Percentiles rank a stretch among this genome's conserved stretches.
Conservation (phyloP, 441 rosid species). For the Aleurites moluccanus region DNA sequence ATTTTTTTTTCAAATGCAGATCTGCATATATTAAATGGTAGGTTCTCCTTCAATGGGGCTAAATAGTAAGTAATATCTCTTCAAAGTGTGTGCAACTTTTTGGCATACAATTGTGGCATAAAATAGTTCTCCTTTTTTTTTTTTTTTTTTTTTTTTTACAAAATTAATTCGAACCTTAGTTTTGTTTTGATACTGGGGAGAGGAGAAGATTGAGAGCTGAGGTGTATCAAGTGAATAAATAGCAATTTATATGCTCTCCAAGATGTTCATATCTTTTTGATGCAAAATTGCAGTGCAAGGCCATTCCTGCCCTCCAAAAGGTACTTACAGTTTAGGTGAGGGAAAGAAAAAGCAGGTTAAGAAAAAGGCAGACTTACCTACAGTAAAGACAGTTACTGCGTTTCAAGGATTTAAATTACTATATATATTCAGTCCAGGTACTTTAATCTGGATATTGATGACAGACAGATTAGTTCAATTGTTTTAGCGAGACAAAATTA, state of each 20-base stretch:
- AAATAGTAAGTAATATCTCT: background rate
- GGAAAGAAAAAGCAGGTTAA: background rate
- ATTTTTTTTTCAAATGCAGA: background rate
- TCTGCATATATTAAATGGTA: background rate
- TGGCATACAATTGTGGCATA: background rate
- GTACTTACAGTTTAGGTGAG: background rate
- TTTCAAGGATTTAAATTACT: background rate
- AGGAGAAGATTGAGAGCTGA: too few relatives aligned
- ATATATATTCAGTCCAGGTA: background rate
- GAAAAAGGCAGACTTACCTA: background rate
- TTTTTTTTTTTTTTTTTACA: too few relatives aligned
- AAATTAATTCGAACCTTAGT: too few relatives aligned
- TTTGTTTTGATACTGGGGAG: too few relatives aligned
- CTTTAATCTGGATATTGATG: background rate
- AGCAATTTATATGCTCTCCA: background rate
- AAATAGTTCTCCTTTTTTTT: too few relatives aligned
- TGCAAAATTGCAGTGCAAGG: background rate
- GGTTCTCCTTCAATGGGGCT: background rate
- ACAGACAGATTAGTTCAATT: too few relatives aligned
- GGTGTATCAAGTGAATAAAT: background rate
- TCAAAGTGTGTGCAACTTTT: background rate
- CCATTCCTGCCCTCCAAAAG: background rate
- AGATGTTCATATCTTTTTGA: background rate
- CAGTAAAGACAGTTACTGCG: background rate
- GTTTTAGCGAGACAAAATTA: too few relatives aligned